phyloP scores from a whole-genome alignment of 495 filamentous ascomycete species.

The Talaromyces proteolyticus region DNA sequence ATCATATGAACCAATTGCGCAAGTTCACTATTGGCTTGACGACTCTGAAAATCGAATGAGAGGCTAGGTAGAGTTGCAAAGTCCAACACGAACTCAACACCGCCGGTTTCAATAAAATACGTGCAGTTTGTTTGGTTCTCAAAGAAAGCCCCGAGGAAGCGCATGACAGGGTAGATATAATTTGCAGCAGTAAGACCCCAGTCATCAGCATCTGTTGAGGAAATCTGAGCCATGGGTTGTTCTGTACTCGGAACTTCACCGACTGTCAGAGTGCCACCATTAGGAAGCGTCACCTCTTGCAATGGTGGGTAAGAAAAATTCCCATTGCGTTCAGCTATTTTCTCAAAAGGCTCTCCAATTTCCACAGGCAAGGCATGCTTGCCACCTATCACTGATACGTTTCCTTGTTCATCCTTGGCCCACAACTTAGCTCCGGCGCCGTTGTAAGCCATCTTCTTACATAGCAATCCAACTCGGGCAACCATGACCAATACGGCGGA shows the following conservation, averaged over 20 bases:
- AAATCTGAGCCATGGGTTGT: conserved; percentile 21
- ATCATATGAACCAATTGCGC: conserved; percentile 70
- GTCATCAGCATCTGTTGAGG: conserved; percentile 42
- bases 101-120: conserved; percentile 70
- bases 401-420: conserved; percentile 42
- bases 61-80: conserved; percentile 74
- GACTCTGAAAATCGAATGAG: conserved; percentile 65
- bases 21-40: conserved; percentile 57
- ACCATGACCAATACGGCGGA: conserved; percentile 79
- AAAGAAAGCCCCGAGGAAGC: conserved; percentile 75
- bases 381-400: conserved; percentile 22
- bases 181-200: conserved; percentile 49
- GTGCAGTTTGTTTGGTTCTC: conserved; percentile 68
- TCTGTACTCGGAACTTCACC: conserved; percentile 26
- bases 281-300: conserved; percentile 26
- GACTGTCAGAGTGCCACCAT: conserved; percentile 28
- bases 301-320: conserved; percentile 27
- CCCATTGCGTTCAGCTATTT: conserved; percentile 18
- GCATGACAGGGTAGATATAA: conserved; percentile 67
- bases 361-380: conserved; percentile 26
- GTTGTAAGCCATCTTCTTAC: conserved; percentile 56
- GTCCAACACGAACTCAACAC: conserved; percentile 79
- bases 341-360: conserved; percentile 24
- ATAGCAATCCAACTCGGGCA: conserved; percentile 64
- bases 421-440: conserved; percentile 79